These are phyloP conservation scores for Penicillium sp. DNA, from an alignment of 2,329 filamentous ascomycete genomes.

Conservation along the genomic window DNA sequence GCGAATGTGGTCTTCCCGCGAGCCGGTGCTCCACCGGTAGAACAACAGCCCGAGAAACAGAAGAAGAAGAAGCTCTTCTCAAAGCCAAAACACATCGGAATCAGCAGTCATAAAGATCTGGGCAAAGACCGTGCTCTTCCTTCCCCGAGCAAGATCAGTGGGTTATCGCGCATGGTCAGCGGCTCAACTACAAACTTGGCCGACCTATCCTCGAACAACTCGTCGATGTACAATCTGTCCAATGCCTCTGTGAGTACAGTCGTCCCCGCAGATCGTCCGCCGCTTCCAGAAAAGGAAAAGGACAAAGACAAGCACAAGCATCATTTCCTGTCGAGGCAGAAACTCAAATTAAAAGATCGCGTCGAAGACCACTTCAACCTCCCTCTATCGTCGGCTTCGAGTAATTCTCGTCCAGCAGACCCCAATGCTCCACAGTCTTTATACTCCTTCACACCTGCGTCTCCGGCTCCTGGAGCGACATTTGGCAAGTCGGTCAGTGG, in stretches of 20 bases:
- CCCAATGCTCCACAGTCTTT: constrained; percentile 63
- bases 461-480: constrained; percentile 57
- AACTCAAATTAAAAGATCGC: constrained; percentile 63
- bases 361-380: constrained; percentile 56
- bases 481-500: constrained; percentile 84
- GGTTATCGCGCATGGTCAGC: constrained; percentile 57
- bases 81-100: constrained; percentile 64
- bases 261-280: constrained; percentile 49
- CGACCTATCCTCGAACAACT: constrained; percentile 54
- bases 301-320: constrained; percentile 56
- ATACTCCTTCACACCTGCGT: constrained; percentile 66
- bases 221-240: constrained; percentile 60
- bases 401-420: constrained; percentile 64
- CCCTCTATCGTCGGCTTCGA: constrained; percentile 63
- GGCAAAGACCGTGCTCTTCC: constrained; percentile 54
- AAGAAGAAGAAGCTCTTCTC: constrained; percentile 70
- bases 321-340: constrained; percentile 65
- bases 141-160: constrained; percentile 59
- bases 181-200: constrained; percentile 61
- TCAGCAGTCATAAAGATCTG: constrained; percentile 59
- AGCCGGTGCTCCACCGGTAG: constrained; percentile 39
- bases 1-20: constrained; percentile 63
- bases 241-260: constrained; percentile 64
- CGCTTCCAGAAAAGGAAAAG: constrained; percentile 42
- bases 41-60: constrained; percentile 56